Conservation (phyloP, 768 basidiomycete genomes). For the Lactarius quietus region DNA sequence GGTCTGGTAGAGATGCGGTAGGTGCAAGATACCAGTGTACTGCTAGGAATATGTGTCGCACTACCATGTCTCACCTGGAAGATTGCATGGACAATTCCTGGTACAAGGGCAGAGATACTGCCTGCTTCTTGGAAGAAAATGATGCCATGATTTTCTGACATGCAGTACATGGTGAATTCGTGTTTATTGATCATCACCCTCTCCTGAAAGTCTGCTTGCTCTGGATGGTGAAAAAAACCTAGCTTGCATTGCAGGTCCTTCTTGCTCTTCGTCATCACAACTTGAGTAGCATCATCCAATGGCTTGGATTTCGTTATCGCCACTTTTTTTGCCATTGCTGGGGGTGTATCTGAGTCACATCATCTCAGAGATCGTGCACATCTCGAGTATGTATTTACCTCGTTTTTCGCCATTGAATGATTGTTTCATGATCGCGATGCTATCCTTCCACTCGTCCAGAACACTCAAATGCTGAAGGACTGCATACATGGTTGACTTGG, state of each 20-base stretch:
- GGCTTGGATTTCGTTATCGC: no score
- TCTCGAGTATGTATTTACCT: no score
- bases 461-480: neutral
- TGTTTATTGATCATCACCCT: neutral
- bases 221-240: no score
- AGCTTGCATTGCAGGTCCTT: neutral
- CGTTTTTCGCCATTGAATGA: neutral
- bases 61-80: no score
- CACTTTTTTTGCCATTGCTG: neutral
- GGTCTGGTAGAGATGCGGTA: neutral
- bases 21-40: neutral
- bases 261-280: neutral
- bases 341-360: neutral
- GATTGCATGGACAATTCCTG: neutral
- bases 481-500: neutral
- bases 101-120: neutral
- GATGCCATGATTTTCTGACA: neutral
- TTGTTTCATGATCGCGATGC: neutral
- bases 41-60: neutral
- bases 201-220: no score
- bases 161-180: neutral
- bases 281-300: no score
- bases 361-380: no score
- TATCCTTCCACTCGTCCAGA: no score
- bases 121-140: constrained; percentile 2